These are phyloP conservation scores for Boechera retrofracta DNA, from an alignment of 345 rosid genomes.

Conservation along the genomic window DNA sequence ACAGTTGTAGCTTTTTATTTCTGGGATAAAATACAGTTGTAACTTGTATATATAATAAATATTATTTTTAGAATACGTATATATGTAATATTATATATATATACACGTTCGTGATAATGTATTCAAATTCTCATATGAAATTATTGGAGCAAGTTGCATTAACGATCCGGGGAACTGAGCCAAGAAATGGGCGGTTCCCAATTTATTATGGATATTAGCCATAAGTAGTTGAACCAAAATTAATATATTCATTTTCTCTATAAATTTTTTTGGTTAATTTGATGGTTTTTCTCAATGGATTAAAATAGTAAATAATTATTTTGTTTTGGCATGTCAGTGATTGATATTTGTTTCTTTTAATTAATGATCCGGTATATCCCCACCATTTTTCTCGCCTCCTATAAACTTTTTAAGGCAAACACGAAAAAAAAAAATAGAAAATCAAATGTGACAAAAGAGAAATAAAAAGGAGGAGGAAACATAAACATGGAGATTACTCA, in stretches of 20 bases:
- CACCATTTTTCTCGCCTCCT: constrained; percentile 46
- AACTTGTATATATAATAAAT: neutral
- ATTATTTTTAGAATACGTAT: neutral
- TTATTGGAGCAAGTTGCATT: constrained; percentile 41
- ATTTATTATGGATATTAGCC: constrained; percentile 20
- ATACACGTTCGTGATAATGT: constrained; percentile 28
- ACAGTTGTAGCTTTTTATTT: constrained; percentile 7
- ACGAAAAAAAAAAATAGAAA: constrained; percentile 10
- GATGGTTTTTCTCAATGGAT: neutral
- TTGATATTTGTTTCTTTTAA: neutral
- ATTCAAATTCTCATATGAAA: constrained; percentile 18
- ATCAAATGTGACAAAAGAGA: constrained; percentile 31
- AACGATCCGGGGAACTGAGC: constrained; percentile 11
- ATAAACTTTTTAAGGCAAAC: neutral
- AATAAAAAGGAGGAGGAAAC: constrained; percentile 23
- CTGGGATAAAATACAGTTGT: constrained; percentile 1
- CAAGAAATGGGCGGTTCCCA: constrained; percentile 25
- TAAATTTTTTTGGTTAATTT: neutral
- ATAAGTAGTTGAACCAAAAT: constrained; percentile 11
- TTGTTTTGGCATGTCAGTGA: constrained; percentile 13
- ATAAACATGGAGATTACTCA: constrained; percentile 48
- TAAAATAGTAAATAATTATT: constrained; percentile 23
- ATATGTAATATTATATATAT: neutral
- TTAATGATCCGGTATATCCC: constrained; percentile 35
- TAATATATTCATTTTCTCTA: neutral